Base-by-base conservation (phyloP, 148 eudicot species). In the Persicaria maculosa region DNA sequence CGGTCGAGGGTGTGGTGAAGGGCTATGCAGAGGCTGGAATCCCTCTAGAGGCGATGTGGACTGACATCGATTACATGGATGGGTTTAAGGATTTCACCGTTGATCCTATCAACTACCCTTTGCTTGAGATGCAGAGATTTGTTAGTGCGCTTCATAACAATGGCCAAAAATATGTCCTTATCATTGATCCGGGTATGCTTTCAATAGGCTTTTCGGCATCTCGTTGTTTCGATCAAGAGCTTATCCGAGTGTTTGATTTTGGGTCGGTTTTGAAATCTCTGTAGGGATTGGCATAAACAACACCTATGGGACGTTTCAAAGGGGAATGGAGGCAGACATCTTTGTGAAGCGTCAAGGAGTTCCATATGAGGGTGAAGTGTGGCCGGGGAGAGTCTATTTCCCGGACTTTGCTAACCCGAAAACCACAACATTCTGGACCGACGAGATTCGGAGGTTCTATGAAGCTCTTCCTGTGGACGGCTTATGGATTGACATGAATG, bases 11-110 rank as follows among this genome's bases (percentile, higher is more conserved):
- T 14, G 86, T 86, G 45, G 86, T 86, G 12, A 79, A 65, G 5
- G 72, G 73, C 16, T 86, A 86, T 64, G 74, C 83, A 67, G 43
- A 77, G 72, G 75, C 80, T 16, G 69, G 25, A 36, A 86, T 86
- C 47, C 89, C 89, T 17, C 74, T 86, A 31, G 89, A 86, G 31
- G 89, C 84, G 62, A 86, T 86, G 80, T 86, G 89, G 89, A 81
- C 82, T 6, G 86, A 86, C 47, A 86, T 86, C 36, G 89, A 86
- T 76, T 86, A 86, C 83, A 86, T 86, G 89, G 86, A 86, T 57
- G 83, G 74, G 52, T 81, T 43, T 44, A 84, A 84, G 58, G 89
- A 86, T 76, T 86, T 86, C 52, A 84, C 89, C 59, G 52, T 86
- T 6, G 89, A 86, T 58, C 89, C 89, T n/a, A 47, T 78, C 8